Evolutionary conservation across 2,329 filamentous ascomycete genomes (phyloP).

Genomic region (Sarocladium strictum): DNA sequence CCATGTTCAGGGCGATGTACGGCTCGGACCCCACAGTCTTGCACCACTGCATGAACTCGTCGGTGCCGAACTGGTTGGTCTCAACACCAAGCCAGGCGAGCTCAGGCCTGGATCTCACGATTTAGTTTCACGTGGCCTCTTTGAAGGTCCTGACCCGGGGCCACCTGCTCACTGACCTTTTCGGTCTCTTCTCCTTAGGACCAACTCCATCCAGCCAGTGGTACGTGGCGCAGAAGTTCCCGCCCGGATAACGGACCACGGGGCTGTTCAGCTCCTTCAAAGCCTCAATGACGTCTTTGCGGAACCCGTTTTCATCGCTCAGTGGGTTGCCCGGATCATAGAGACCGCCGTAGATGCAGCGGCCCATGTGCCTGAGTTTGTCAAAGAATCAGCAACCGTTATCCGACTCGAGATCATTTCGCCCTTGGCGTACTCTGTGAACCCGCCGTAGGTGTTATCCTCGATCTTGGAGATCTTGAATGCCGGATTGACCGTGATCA

Average conservation of each 20-base stretch:
- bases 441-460: constrained; percentile 76
- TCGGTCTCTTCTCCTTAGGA: constrained; percentile 61
- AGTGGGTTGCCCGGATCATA: constrained; percentile 71
- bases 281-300: constrained; percentile 70
- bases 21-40: constrained; percentile 67
- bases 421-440: constrained; percentile 62
- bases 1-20: constrained; percentile 76
- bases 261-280: constrained; percentile 69
- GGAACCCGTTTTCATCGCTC: constrained; percentile 70
- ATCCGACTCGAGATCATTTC: not conserved
- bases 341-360: constrained; percentile 82
- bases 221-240: constrained; percentile 80
- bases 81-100: constrained; percentile 75
- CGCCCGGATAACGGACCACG: constrained; percentile 74
- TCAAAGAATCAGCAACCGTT: constrained; percentile 6
- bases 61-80: constrained; percentile 74
- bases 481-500: constrained; percentile 58
- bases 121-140: no score
- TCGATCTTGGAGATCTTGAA: constrained; percentile 68
- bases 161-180: constrained; percentile 19
- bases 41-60: constrained; percentile 83
- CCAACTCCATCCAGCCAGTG: constrained; percentile 81
- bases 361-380: constrained; percentile 67
- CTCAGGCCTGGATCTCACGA: constrained; percentile 48
- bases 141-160: no score